A percentile compares a stretch with the other conserved stretches of the same genome.
phyloP scores from a whole-genome alignment of 2,329 filamentous ascomycete species.

The Passalora sequoiae region DNA sequence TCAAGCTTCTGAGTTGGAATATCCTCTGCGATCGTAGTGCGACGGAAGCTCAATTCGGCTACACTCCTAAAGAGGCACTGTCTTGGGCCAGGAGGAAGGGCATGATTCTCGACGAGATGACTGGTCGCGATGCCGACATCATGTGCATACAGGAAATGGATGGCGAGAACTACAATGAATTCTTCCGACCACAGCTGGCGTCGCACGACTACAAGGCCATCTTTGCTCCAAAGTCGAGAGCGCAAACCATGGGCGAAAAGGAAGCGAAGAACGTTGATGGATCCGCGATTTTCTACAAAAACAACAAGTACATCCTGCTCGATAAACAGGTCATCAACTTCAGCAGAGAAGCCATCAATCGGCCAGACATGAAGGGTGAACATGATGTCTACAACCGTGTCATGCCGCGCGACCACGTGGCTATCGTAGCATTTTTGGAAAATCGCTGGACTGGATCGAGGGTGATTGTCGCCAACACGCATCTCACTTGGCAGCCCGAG shows the following conservation, averaged over 20 bases:
- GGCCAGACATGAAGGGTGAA: slow-evolving; percentile 94
- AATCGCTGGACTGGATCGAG: slow-evolving; percentile 85
- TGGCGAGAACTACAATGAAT: slow-evolving; percentile 84
- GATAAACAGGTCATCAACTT: slow-evolving; percentile 96
- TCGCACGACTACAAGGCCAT: slow-evolving; percentile 89
- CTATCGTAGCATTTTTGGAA: slow-evolving; percentile 85
- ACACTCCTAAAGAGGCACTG: slow-evolving; percentile 76
- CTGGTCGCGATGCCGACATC: slow-evolving; percentile 76
- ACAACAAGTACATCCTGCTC: slow-evolving; percentile 85
- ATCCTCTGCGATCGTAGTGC: slow-evolving; percentile 92
- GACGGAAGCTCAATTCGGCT: slow-evolving; percentile 78
- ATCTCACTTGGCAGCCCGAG: slow-evolving; percentile 89
- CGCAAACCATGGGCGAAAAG: slow-evolving; percentile 85
- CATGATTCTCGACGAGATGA: slow-evolving; percentile 77
- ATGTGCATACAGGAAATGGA: slow-evolving; percentile 92
- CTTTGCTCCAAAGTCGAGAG: slow-evolving; percentile 84
- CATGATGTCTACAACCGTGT: slow-evolving; percentile 98
- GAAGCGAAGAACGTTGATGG: slow-evolving; percentile 89
- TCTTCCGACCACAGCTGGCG: slow-evolving; percentile 79
- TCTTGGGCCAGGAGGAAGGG: slow-evolving; percentile 82
- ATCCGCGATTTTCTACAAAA: slow-evolving; percentile 95
- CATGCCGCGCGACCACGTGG: slow-evolving; percentile 98
- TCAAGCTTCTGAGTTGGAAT: slow-evolving; percentile 90
- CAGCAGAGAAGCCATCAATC: slow-evolving; percentile 82
- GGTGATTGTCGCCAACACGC: slow-evolving; percentile 87